These are phyloP conservation scores for Metschnikowia kofuensis DNA, from an alignment of 805 yeast genomes.

Conservation along the genomic window DNA sequence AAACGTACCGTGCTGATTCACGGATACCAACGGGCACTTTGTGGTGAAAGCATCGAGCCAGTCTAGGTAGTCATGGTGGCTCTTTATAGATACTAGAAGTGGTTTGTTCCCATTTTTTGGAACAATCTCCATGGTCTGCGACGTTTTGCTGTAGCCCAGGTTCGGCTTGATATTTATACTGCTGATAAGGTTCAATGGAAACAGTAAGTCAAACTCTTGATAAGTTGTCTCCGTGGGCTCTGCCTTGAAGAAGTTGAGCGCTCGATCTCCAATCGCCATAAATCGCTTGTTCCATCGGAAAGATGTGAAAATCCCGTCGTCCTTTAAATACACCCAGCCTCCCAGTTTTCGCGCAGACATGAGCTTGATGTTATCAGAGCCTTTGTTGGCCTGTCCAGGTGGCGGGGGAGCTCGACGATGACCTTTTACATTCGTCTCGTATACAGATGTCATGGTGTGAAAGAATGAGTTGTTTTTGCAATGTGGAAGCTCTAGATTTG, in stretches of 20 bases:
- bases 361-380: constrained; percentile 8
- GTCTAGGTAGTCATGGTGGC: constrained; percentile 74
- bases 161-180: constrained; percentile 59
- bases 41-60: constrained; percentile 90
- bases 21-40: constrained; percentile 61
- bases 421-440: constrained; percentile 39
- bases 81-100: constrained; percentile 69
- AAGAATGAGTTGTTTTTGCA: not conserved
- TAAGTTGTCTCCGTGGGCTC: constrained; percentile 43
- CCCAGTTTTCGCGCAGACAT: constrained; percentile 29
- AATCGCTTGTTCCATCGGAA: constrained; percentile 92
- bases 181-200: constrained; percentile 38
- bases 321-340: constrained; percentile 92
- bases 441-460: constrained; percentile 35
- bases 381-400: constrained; percentile 20
- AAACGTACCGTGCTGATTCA: constrained; percentile 24
- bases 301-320: constrained; percentile 78
- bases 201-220: constrained; percentile 46
- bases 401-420: constrained; percentile 47
- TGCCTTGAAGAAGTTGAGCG: constrained; percentile 69
- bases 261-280: constrained; percentile 72
- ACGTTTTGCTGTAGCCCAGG: constrained; percentile 34
- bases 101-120: constrained; percentile 55
- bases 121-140: constrained; percentile 74
- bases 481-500: not conserved